phyloP scores from a whole-genome alignment of 441 rosid species.

The Gossypium lobatum region DNA sequence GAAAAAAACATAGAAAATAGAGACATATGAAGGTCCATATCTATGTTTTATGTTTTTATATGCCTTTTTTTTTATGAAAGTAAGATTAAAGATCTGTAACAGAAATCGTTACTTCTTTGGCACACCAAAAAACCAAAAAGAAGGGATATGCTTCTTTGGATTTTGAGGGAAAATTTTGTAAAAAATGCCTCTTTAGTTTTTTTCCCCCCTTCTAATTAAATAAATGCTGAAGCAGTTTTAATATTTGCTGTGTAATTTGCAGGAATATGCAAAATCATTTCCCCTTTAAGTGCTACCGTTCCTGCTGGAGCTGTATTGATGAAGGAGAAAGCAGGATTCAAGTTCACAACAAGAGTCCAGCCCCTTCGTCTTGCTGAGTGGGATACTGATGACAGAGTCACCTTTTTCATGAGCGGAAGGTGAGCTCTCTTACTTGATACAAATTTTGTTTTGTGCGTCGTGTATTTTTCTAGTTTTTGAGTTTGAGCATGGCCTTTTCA shows the following conservation, averaged over 20 bases:
- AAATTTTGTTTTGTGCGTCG: constrained; percentile 8
- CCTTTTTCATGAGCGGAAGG: constrained; percentile 99
- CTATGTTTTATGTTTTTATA: too few relatives aligned
- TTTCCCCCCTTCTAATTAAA: too few relatives aligned
- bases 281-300: constrained; percentile 77
- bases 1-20: too few relatives aligned
- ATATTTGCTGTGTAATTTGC: constrained; percentile 2
- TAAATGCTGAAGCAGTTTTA: background rate
- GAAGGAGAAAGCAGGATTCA: constrained; percentile 85
- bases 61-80: too few relatives aligned
- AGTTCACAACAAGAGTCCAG: constrained; percentile 94
- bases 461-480: too few relatives aligned
- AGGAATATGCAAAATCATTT: constrained; percentile 96
- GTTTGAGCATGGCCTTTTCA: too few relatives aligned
- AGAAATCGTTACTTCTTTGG: too few relatives aligned
- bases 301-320: constrained; percentile 90
- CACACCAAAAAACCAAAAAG: too few relatives aligned
- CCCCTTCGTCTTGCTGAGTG: constrained; percentile 99
- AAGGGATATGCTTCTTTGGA: background rate
- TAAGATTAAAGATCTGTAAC: too few relatives aligned
- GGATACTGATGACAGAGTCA: constrained; percentile 88
- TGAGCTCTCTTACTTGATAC: constrained; percentile 25
- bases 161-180: background rate
- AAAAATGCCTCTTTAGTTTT: background rate
- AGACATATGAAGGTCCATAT: too few relatives aligned